phyloP scores from a whole-genome alignment of 768 basidiomycete species.

The Guyanaporus albipodus region DNA sequence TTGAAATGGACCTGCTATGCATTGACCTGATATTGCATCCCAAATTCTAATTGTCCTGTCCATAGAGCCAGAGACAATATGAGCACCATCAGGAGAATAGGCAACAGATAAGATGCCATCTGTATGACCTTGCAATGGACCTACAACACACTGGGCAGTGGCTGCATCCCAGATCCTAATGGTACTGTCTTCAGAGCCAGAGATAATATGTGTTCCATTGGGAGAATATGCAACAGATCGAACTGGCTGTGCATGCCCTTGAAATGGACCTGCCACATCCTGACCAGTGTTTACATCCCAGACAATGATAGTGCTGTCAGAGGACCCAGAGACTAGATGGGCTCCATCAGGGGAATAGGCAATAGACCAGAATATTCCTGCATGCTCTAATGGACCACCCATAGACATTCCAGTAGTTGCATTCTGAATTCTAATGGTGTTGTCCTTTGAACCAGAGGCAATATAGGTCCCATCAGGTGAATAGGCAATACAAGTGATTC shows the following conservation, averaged over 20 bases:
- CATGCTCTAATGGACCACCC: constrained; percentile 3
- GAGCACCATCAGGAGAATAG: constrained; percentile 23
- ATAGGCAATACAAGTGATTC: constrained; percentile 9
- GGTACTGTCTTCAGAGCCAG: constrained; percentile 11
- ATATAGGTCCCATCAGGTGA: constrained; percentile 21
- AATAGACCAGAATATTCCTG: not conserved
- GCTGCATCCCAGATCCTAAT: constrained; percentile 20
- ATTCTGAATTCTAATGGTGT: constrained; percentile 16
- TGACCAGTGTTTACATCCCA: constrained; percentile 13
- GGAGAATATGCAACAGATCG: constrained; percentile 23
- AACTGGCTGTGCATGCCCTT: not conserved
- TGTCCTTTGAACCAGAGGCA: constrained; percentile 19
- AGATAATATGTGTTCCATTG: constrained; percentile 14
- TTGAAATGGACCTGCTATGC: constrained; percentile 13
- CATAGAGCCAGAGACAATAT: constrained; percentile 24
- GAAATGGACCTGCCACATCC: constrained; percentile 7
- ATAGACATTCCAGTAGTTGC: constrained; percentile 6
- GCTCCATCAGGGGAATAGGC: constrained; percentile 14
- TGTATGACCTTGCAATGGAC: constrained; percentile 7
- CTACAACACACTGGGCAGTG: constrained; percentile 7
- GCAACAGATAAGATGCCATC: constrained; percentile 13
- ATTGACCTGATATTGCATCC: constrained; percentile 11
- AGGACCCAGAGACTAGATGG: constrained; percentile 10
- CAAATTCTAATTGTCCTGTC: constrained; percentile 20
- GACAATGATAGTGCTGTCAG: constrained; percentile 6